Percentiles rank a stretch among this genome's conserved stretches.
Evolutionary conservation across 192 early-diverging fungal genomes (phyloP).

Genomic region (Mycoemilia scoparia): DNA sequence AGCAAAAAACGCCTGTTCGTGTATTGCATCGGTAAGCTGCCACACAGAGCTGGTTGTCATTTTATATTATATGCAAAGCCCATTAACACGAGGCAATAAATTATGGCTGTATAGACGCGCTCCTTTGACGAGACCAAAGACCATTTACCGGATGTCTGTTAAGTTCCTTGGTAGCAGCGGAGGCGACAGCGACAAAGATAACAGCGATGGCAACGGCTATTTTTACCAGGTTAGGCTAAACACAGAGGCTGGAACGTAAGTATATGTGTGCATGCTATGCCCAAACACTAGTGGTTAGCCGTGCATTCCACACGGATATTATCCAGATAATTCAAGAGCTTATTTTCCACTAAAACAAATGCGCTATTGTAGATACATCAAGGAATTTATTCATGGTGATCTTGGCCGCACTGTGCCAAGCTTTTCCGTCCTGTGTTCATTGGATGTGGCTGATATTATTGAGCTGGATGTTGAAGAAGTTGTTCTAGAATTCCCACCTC

Average conservation of each 20-base stretch:
- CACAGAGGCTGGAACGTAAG: conserved; percentile 77
- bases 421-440: conserved; percentile 35
- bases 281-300: not conserved
- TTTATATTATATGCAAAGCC: not conserved
- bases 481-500: conserved; percentile 68
- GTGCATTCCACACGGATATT: not conserved
- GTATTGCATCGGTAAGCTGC: conserved; percentile 62
- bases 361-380: too few species aligned
- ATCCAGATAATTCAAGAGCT: not conserved
- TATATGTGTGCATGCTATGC: too few species aligned
- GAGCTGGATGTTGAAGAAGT: conserved; percentile 76
- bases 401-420: conserved; percentile 65
- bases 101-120: too few species aligned
- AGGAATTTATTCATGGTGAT: conserved; percentile 95
- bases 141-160: conserved; percentile 31
- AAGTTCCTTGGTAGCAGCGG: conserved; percentile 22
- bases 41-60: too few species aligned
- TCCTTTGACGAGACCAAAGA: conserved; percentile 36
- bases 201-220: too few species aligned
- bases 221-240: conserved; percentile 47
- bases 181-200: too few species aligned
- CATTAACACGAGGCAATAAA: not conserved
- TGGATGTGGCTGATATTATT: conserved; percentile 50
- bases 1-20: conserved; percentile 53
- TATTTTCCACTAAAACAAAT: too few species aligned